Base-by-base conservation (phyloP, 2,329 filamentous ascomycete species). In the Torrubiella hemipterigena region DNA sequence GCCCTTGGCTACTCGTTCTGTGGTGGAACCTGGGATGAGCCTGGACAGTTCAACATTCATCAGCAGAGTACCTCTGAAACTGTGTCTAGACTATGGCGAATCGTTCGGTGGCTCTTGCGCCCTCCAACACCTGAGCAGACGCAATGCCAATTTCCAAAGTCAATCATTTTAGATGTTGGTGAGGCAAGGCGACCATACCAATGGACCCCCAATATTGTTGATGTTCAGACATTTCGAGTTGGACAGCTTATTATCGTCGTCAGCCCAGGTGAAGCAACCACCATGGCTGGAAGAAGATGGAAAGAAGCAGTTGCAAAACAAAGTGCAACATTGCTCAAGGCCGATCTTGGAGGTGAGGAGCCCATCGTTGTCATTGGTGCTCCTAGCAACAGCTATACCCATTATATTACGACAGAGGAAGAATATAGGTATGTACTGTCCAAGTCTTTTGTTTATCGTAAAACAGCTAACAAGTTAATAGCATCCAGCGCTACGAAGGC, bases 251-350 rank as follows among this genome's bases (percentile, higher is more conserved):
- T 93, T 38, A 81, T 94, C 40, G 77, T 94, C 41, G 69, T 93
- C n/a, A 80, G 79, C 17, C 80, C 86, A 0, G 82, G 84, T 27
- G 87, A 95, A 56, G 84, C 82, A 1, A 91, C 83, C 0, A 94
- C 87, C 7, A 95, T 94, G 87, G 71, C 83, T 1, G 87, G 87
- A 2, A 73, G 87, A 9, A 73, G 87, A 20, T 95, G 87, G 87
- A 81, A 80, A 44, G 64, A 71, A 37, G 78, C 82, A 2, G 64
- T 91, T 32, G 60, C 65, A 14, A 54, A 56, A 3, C 65, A 71
- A 25, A 69, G 68, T 6, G 44, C 50, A 2, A 36, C 43, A 9
- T 45, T 61, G 1, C 56, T 69, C 8, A 43, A 60, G 3, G 52
- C 66, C 4, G 56, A 57, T 3, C 45, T 58, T 4, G 47, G 47